A percentile compares a stretch with the other conserved stretches of the same genome.
Conservation (phyloP, 2,329 filamentous ascomycete species). For the Decorospora gaudefroyi region DNA sequence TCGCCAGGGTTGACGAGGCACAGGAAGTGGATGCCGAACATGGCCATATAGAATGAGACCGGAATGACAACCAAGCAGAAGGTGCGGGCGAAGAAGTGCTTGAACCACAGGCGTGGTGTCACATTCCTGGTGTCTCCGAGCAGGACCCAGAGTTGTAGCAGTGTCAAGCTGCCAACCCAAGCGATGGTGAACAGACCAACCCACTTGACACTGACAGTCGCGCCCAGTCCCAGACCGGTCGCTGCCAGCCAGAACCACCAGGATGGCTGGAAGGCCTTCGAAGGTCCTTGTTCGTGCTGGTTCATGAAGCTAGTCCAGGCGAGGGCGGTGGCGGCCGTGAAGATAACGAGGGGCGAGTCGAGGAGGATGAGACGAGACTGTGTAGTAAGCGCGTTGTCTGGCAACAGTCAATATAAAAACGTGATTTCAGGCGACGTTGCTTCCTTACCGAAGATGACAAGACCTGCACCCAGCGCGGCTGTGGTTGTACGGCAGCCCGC, state of each 20-base stretch:
- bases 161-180: slow-evolving; percentile 90
- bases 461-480: slow-evolving; percentile 77
- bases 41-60: slow-evolving; percentile 86
- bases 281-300: slow-evolving; percentile 90
- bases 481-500: slow-evolving; percentile 85
- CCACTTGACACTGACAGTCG: slow-evolving; percentile 97
- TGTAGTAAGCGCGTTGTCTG: slow-evolving; percentile 93
- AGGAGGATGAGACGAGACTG: slow-evolving; percentile 95
- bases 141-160: slow-evolving; percentile 92
- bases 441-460: slow-evolving; percentile 83
- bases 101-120: slow-evolving; percentile 81
- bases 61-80: slow-evolving; percentile 94
- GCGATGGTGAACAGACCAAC: slow-evolving; percentile 98
- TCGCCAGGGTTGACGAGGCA: slow-evolving; percentile 94
- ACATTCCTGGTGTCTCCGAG: slow-evolving; percentile 88
- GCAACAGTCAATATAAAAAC: slow-evolving; percentile 22
- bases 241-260: slow-evolving; percentile 99
- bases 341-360: slow-evolving; percentile 91
- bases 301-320: slow-evolving; percentile 94
- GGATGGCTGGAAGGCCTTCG: slow-evolving; percentile 80
- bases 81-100: slow-evolving; percentile 87
- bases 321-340: slow-evolving; percentile 88
- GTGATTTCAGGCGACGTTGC: not conserved
- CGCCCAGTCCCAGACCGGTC: slow-evolving; percentile 84
- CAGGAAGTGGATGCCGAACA: slow-evolving; percentile 96